These are phyloP conservation scores for Rhizopus microsporus DNA, from an alignment of 371 early-diverging fungal genomes.

Conservation along the genomic window DNA sequence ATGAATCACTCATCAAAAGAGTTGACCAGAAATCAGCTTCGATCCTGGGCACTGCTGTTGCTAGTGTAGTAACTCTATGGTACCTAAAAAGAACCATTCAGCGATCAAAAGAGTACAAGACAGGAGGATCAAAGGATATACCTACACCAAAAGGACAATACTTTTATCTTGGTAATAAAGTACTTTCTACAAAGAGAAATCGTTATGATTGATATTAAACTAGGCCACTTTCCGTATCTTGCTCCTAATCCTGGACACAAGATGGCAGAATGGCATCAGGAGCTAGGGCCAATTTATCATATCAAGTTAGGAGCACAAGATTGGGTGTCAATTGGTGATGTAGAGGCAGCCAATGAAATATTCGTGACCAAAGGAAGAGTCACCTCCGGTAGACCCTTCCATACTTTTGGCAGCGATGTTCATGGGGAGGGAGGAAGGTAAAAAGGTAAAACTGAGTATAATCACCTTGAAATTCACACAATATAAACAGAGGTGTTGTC, in stretches of 20 bases:
- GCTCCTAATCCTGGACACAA: slow-evolving; percentile 11
- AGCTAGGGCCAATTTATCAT: slow-evolving; percentile 20
- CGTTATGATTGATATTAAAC: not conserved
- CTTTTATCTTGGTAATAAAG: slow-evolving; percentile 14
- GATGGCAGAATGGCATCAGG: slow-evolving; percentile 23
- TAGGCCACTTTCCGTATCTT: slow-evolving; percentile 17
- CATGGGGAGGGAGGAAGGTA: slow-evolving; percentile 19
- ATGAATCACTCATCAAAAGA: not conserved
- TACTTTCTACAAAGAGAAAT: not conserved
- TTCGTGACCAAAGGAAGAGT: slow-evolving; percentile 11
- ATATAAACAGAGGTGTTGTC: slow-evolving; percentile 6
- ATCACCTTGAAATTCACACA: not conserved
- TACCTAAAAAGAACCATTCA: not conserved
- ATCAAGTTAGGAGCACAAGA: slow-evolving; percentile 22
- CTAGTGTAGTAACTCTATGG: not conserved
- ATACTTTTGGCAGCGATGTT: slow-evolving; percentile 15
- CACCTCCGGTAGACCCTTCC: slow-evolving; percentile 16
- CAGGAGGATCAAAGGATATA: slow-evolving; percentile 3
- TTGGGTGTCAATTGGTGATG: slow-evolving; percentile 24
- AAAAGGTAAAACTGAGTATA: not conserved
- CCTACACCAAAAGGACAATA: slow-evolving; percentile 18
- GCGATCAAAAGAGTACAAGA: slow-evolving; percentile 1
- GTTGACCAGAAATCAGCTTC: not conserved
- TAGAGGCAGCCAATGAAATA: slow-evolving; percentile 21
- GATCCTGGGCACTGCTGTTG: not conserved